Percentiles rank a stretch among this genome's conserved stretches.
These are phyloP conservation scores for Anthostomella pinea DNA, from an alignment of 2,329 filamentous ascomycete genomes.

Conservation along the genomic window DNA sequence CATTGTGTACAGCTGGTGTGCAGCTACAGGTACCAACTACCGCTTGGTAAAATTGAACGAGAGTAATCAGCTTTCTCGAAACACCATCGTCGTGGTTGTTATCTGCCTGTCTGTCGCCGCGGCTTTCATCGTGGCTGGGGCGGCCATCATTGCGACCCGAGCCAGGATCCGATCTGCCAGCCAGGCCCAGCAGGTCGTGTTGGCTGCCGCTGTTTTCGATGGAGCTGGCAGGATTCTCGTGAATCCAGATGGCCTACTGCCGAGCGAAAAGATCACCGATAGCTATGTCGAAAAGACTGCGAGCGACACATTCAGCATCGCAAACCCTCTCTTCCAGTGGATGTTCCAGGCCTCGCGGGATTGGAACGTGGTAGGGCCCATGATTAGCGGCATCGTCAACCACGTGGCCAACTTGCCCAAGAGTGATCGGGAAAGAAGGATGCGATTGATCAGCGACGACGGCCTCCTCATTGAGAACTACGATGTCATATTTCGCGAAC, in stretches of 20 bases:
- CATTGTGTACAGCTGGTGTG: too few relatives aligned
- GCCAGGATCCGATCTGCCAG: conserved; percentile 52
- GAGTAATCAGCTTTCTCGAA: conserved; percentile 49
- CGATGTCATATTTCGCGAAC: conserved; percentile 73
- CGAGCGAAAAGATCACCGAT: conserved; percentile 74
- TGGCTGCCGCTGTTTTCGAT: conserved; percentile 65
- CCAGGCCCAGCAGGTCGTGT: conserved; percentile 59
- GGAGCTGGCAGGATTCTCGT: conserved; percentile 64
- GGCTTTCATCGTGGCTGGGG: conserved; percentile 56
- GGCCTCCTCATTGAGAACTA: conserved; percentile 65
- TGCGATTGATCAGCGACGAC: conserved; percentile 50
- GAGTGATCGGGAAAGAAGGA: conserved; percentile 34
- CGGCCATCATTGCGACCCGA: conserved; percentile 52
- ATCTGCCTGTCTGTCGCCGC: conserved; percentile 63
- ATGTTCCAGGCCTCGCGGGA: conserved; percentile 78
- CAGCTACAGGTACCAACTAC: conserved; percentile 68
- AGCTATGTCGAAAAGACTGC: conserved; percentile 69
- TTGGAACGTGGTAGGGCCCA: conserved; percentile 66
- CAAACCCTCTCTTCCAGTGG: conserved; percentile 83
- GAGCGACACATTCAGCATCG: conserved; percentile 71
- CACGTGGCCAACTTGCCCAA: conserved; percentile 58
- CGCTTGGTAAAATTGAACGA: conserved; percentile 48
- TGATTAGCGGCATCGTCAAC: conserved; percentile 69
- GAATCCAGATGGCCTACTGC: conserved; percentile 65
- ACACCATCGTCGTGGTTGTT: conserved; percentile 70